Percentiles rank a stretch among this genome's conserved stretches.
Conservation (phyloP, 2,329 filamentous ascomycete genomes). For the Amauroascus niger region DNA sequence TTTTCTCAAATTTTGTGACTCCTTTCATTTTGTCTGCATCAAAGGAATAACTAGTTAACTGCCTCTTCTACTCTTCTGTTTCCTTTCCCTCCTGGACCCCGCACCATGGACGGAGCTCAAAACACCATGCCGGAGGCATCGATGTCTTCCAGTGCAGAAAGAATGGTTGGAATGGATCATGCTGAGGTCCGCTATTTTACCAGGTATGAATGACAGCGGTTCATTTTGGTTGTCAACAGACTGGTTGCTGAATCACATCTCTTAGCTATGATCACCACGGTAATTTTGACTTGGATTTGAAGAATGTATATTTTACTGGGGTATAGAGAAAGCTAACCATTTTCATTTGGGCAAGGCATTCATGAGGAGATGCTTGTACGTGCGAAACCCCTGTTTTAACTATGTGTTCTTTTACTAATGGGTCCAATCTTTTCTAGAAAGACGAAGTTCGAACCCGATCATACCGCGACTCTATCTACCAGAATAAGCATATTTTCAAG, state of each 20-base stretch:
- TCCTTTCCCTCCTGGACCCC: constrained; percentile 9
- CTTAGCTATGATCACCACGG: constrained; percentile 94
- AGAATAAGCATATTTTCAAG: constrained; percentile 90
- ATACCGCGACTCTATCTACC: constrained; percentile 94
- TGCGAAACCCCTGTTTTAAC: constrained; percentile 23
- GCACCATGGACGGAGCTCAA: constrained; percentile 25
- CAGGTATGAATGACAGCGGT: constrained; percentile 49
- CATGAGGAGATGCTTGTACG: constrained; percentile 97
- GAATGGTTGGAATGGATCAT: constrained; percentile 61
- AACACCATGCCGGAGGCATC: not conserved
- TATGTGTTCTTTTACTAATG: constrained; percentile 13
- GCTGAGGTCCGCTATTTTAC: constrained; percentile 99
- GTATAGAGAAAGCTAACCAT: constrained; percentile 9
- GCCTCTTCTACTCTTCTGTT: constrained; percentile 7
- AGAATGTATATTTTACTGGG: not conserved
- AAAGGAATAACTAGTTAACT: too few relatives aligned
- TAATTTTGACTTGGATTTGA: constrained; percentile 33
- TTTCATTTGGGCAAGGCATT: constrained; percentile 54
- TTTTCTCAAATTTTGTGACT: too few relatives aligned
- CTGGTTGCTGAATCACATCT: not conserved
- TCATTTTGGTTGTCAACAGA: constrained; percentile 19
- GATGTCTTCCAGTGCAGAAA: constrained; percentile 33
- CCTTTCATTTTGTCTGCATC: too few relatives aligned
- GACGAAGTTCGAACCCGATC: constrained; percentile 94
- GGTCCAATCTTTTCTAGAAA: constrained; percentile 52